Conservation (phyloP, 805 yeast genomes). For the Metschnikowia matae region DNA sequence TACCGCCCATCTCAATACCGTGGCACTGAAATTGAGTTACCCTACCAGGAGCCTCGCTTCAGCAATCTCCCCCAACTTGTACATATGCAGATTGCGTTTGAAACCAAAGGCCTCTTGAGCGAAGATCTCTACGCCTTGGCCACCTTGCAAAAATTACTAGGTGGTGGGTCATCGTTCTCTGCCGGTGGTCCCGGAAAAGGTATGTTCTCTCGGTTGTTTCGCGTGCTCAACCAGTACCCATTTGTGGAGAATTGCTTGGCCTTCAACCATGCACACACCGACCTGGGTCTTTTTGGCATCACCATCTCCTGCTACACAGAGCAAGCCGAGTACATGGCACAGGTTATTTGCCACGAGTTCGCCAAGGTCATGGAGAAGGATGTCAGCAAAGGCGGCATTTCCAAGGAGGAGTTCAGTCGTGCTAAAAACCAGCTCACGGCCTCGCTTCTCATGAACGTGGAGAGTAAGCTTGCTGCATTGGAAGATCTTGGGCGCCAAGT, state of each 20-base stretch:
- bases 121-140: slow-evolving; percentile 91
- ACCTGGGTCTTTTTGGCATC: slow-evolving; percentile 88
- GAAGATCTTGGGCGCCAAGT: slow-evolving; percentile 96
- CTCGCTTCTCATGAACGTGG: slow-evolving; percentile 86
- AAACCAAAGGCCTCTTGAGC: slow-evolving; percentile 77
- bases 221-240: slow-evolving; percentile 86
- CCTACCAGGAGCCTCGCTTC: slow-evolving; percentile 35
- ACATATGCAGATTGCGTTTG: slow-evolving; percentile 83
- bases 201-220: slow-evolving; percentile 90
- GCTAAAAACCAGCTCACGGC: slow-evolving; percentile 91
- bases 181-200: slow-evolving; percentile 99
- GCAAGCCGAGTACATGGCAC: slow-evolving; percentile 80
- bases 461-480: slow-evolving; percentile 86
- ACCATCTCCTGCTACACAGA: slow-evolving; percentile 80
- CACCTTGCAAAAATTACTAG: slow-evolving; percentile 80
- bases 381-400: slow-evolving; percentile 50
- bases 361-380: slow-evolving; percentile 32
- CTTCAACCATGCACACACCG: slow-evolving; percentile 86
- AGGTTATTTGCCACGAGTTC: slow-evolving; percentile 55
- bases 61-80: slow-evolving; percentile 68
- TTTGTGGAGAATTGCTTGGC: slow-evolving; percentile 85
- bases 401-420: slow-evolving; percentile 70
- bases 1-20: slow-evolving; percentile 55
- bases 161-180: slow-evolving; percentile 96
- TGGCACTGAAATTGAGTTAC: slow-evolving; percentile 45